Conservation (phyloP, 2,329 filamentous ascomycete species). For the Didymella segeticola region DNA sequence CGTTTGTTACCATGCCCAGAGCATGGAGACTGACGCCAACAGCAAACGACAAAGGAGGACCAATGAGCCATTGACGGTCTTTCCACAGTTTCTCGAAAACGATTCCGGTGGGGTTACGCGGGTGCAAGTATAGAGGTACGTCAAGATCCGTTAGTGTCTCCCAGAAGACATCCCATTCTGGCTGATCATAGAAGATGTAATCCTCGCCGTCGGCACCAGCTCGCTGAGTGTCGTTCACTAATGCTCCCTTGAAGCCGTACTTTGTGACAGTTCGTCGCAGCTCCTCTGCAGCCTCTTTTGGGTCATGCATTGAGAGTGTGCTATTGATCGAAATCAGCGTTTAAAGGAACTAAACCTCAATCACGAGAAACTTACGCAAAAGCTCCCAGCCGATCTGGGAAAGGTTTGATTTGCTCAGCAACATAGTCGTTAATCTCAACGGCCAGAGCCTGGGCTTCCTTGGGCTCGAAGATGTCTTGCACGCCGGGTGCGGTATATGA, state of each 20-base stretch:
- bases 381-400: conserved; percentile 51
- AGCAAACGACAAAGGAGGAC: conserved; percentile 43
- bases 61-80: conserved; percentile 65
- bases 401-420: conserved; percentile 51
- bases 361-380: conserved; percentile 21
- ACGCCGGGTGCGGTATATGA: conserved; percentile 58
- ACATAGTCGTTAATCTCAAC: conserved; percentile 58
- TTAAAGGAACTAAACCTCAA: accelerated
- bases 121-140: conserved; percentile 46
- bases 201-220: conserved; percentile 37
- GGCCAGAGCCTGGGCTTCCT: conserved; percentile 54
- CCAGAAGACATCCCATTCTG: conserved; percentile 44
- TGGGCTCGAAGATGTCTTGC: conserved; percentile 55
- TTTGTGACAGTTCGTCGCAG: conserved; percentile 39
- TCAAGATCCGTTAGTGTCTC: conserved; percentile 32
- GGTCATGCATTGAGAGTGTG: conserved; percentile 44
- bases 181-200: conserved; percentile 43
- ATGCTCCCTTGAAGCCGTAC: conserved; percentile 66
- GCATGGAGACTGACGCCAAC: conserved; percentile 65
- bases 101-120: conserved; percentile 48
- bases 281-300: conserved; percentile 39
- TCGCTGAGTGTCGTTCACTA: conserved; percentile 55
- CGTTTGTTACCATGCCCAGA: conserved; percentile 60
- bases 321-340: background rate
- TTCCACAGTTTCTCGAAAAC: conserved; percentile 58